These are phyloP conservation scores for Stephanodiscus minutulus DNA, from an alignment of 108 stramenopile species.

Conservation along the genomic window DNA sequence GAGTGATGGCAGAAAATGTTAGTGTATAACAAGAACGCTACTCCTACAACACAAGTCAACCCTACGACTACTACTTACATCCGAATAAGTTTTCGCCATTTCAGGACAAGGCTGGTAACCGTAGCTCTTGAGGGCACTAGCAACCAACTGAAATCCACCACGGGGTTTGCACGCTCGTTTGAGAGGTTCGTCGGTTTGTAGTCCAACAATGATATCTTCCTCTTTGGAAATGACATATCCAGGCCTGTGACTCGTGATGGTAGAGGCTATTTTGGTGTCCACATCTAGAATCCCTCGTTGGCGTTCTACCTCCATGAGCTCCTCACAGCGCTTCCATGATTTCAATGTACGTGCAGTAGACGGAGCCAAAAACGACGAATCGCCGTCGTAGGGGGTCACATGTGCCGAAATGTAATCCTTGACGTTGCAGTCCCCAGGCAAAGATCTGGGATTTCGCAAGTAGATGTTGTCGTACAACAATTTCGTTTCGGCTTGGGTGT, in stretches of 20 bases:
- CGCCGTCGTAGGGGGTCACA: slow-evolving; percentile 57
- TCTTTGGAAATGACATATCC: slow-evolving; percentile 64
- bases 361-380: slow-evolving; percentile 50
- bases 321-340: slow-evolving; percentile 47
- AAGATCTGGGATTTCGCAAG: not conserved
- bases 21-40: not conserved
- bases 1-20: not conserved
- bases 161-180: slow-evolving; percentile 69
- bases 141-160: slow-evolving; percentile 61
- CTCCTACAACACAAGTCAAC: not conserved
- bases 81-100: slow-evolving; percentile 38
- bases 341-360: slow-evolving; percentile 60
- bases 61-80: slow-evolving; percentile 18
- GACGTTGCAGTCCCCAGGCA: slow-evolving; percentile 75
- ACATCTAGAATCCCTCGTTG: slow-evolving; percentile 61
- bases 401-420: slow-evolving; percentile 51
- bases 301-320: slow-evolving; percentile 56
- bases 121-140: slow-evolving; percentile 58
- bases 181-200: slow-evolving; percentile 67
- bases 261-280: slow-evolving; percentile 56
- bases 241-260: slow-evolving; percentile 64
- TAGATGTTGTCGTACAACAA: too few relatives aligned
- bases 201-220: slow-evolving; percentile 65
- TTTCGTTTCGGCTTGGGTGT: too few relatives aligned
- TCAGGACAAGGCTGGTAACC: slow-evolving; percentile 47